phyloP scores from a whole-genome alignment of 2,329 filamentous ascomycete genomes.

The Penicillium sp. region DNA sequence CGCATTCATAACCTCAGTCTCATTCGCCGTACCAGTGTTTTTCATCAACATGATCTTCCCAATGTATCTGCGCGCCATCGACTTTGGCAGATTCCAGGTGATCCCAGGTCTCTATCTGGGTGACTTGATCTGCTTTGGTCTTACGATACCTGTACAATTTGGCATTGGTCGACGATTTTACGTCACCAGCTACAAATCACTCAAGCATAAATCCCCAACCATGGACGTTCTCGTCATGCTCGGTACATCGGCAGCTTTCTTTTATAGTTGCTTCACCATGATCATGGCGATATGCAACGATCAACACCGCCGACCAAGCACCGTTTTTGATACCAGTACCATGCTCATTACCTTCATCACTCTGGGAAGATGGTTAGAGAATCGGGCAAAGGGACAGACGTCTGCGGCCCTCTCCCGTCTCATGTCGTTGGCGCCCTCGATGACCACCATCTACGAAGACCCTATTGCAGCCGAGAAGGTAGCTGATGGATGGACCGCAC shows the following conservation, averaged over 20 bases:
- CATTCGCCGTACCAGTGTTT: constrained; percentile 88
- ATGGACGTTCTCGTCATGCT: constrained; percentile 97
- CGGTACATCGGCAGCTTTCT: constrained; percentile 92
- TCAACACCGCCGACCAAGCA: constrained; percentile 79
- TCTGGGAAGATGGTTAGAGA: constrained; percentile 88
- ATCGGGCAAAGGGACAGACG: constrained; percentile 92
- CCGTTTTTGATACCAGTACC: constrained; percentile 95
- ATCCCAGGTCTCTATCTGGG: constrained; percentile 81
- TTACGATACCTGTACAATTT: constrained; percentile 94
- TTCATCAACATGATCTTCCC: constrained; percentile 91
- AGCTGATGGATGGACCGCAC: constrained; percentile 70
- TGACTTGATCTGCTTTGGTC: constrained; percentile 77
- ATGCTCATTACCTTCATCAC: constrained; percentile 98
- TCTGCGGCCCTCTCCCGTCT: constrained; percentile 89
- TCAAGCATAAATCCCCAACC: constrained; percentile 88
- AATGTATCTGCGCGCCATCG: constrained; percentile 75
- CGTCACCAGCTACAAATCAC: constrained; percentile 84
- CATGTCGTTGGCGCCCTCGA: constrained; percentile 95
- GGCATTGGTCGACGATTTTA: constrained; percentile 96
- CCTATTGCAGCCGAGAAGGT: constrained; percentile 91
- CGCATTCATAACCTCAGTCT: constrained; percentile 75
- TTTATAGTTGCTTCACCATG: constrained; percentile 91
- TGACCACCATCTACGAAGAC: constrained; percentile 95
- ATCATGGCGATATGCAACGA: constrained; percentile 73
- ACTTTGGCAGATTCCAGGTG: constrained; percentile 72